Conservation (phyloP, 2,329 filamentous ascomycete genomes). For the Metarhizium humberi region DNA sequence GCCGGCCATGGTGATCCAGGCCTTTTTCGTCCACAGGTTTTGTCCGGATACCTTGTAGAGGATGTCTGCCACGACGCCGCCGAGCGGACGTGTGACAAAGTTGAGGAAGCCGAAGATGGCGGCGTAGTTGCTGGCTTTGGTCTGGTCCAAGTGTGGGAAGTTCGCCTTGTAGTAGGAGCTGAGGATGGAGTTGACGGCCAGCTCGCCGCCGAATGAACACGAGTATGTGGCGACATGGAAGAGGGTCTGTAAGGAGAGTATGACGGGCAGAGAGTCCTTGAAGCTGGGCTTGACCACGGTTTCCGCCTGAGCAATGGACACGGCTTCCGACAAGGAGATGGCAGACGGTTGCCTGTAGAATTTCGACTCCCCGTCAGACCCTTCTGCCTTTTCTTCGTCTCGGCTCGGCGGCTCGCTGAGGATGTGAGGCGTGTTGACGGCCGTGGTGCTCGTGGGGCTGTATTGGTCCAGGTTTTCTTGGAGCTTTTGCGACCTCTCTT, state of each 20-base stretch:
- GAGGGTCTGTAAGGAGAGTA: slow-evolving; percentile 44
- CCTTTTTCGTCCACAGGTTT: slow-evolving; percentile 27
- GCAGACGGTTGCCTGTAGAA: slow-evolving; percentile 34
- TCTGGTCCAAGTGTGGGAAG: slow-evolving; percentile 48
- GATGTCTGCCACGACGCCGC: slow-evolving; percentile 47
- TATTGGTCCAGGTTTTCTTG: slow-evolving; percentile 42
- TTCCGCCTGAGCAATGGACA: slow-evolving; percentile 45
- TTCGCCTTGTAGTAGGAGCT: slow-evolving; percentile 50
- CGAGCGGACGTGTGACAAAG: slow-evolving; percentile 55
- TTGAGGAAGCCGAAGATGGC: slow-evolving; percentile 71
- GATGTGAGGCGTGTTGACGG: slow-evolving; percentile 38
- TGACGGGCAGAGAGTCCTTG: slow-evolving; percentile 33
- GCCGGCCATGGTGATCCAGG: slow-evolving; percentile 46
- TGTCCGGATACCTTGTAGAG: slow-evolving; percentile 31
- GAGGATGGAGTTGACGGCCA: slow-evolving; percentile 53
- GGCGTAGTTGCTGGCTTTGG: slow-evolving; percentile 51
- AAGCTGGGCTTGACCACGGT: slow-evolving; percentile 47
- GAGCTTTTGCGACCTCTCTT: slow-evolving; percentile 53
- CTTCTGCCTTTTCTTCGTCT: slow-evolving; percentile 20
- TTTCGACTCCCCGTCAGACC: slow-evolving; percentile 7
- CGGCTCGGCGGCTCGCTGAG: slow-evolving; percentile 29
- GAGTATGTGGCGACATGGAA: slow-evolving; percentile 49
- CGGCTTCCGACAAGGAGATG: slow-evolving; percentile 39
- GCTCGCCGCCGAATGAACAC: slow-evolving; percentile 54
- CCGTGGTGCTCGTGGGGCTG: slow-evolving; percentile 26